These are phyloP conservation scores for Blastobotrys malaysiensis DNA, from an alignment of 1,139 yeast genomes.

Conservation along the genomic window DNA sequence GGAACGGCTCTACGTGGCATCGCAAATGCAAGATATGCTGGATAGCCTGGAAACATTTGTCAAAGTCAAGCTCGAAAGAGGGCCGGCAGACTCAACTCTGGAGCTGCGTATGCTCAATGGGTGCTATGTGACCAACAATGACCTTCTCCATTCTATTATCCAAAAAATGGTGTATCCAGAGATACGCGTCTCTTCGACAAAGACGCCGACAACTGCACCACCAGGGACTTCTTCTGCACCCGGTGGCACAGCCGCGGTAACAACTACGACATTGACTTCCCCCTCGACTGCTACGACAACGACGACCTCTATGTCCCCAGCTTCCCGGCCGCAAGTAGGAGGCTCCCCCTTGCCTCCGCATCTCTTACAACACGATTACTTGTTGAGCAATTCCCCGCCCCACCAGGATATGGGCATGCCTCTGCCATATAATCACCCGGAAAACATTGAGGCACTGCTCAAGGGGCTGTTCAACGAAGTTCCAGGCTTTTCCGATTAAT, in stretches of 20 bases:
- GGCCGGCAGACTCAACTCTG: background rate
- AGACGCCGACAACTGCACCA: no score
- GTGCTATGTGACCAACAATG: background rate
- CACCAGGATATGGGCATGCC: background rate
- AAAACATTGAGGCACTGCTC: background rate
- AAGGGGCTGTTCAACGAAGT: background rate
- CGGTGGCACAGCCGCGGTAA: no score
- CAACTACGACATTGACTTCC: background rate
- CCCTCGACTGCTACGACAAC: no score
- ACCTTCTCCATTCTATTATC: background rate
- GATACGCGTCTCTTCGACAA: no score
- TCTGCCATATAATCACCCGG: background rate
- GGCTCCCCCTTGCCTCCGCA: no score
- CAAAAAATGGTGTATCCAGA: background rate
- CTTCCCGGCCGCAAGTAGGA: no score
- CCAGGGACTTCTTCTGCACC: no score
- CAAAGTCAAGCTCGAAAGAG: background rate
- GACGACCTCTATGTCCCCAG: no score
- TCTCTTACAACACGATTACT: no score
- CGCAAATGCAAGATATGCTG: background rate
- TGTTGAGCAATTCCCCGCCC: background rate
- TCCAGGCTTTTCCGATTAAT: background rate
- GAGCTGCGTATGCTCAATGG: background rate
- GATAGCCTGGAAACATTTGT: conserved; percentile 1
- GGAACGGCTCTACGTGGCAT: background rate